A percentile compares a stretch with the other conserved stretches of the same genome.
Conservation (phyloP, 2,329 filamentous ascomycete species). For the Trichoderma hamatum region DNA sequence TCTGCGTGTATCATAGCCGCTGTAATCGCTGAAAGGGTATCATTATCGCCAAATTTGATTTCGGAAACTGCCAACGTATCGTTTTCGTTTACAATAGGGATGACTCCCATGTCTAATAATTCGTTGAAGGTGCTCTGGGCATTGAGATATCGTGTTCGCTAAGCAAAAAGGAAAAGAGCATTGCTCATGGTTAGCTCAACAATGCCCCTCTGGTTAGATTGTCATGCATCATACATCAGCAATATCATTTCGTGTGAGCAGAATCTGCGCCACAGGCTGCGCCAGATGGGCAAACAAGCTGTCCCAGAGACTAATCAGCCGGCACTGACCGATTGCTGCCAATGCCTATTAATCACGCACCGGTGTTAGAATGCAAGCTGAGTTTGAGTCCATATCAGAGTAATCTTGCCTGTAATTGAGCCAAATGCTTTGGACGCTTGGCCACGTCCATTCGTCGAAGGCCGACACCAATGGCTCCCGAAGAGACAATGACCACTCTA, state of each 20-base stretch:
- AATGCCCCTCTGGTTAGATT: too few relatives aligned
- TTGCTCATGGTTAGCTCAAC: neutral
- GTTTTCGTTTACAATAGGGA: conserved; percentile 98
- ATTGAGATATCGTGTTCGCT: conserved; percentile 76
- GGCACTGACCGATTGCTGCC: conserved; percentile 93
- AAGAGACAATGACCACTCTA: conserved; percentile 93
- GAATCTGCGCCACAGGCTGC: conserved; percentile 91
- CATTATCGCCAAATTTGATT: conserved; percentile 99
- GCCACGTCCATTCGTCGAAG: conserved; percentile 87
- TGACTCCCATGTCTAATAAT: conserved; percentile 90
- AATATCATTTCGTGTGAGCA: conserved; percentile 94
- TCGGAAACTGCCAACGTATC: conserved; percentile 95
- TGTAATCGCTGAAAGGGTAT: conserved; percentile 94
- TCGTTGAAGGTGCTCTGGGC: conserved; percentile 94
- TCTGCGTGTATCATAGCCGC: conserved; percentile 97
- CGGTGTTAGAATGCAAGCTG: neutral
- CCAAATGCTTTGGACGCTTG: conserved; percentile 85
- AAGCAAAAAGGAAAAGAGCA: neutral
- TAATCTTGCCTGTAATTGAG: conserved; percentile 71
- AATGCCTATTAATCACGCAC: conserved; percentile 62
- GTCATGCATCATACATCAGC: conserved; percentile 67
- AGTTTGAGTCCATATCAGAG: neutral
- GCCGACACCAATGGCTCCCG: conserved; percentile 93
- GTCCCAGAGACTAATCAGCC: conserved; percentile 94
- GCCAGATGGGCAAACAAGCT: conserved; percentile 83